Percentiles rank a stretch among this genome's conserved stretches.
phyloP scores from a whole-genome alignment of 306 rosid species.

The Vigna nakashimae region DNA sequence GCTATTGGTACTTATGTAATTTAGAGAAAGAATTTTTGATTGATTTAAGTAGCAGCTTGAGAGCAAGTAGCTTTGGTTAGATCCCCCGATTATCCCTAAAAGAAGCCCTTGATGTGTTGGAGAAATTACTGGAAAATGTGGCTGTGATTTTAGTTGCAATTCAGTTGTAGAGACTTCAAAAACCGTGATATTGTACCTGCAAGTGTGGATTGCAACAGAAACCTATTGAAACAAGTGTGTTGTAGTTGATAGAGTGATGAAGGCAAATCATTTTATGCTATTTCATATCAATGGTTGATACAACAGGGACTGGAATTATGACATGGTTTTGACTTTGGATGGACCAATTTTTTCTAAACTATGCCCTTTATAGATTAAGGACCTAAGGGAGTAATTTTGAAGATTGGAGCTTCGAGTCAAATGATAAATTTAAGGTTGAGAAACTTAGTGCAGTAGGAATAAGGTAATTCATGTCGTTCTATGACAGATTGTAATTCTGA shows the following conservation, averaged over 20 bases:
- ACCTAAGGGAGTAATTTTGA: background rate
- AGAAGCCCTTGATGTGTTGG: background rate
- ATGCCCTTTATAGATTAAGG: too few relatives aligned
- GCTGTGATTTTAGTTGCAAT: background rate
- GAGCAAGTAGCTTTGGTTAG: background rate
- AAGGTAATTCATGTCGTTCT: background rate
- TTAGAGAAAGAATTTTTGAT: background rate
- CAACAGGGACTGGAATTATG: background rate
- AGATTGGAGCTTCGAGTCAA: conserved; percentile 9
- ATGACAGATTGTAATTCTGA: background rate
- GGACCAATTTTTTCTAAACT: background rate
- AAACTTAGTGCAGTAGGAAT: background rate
- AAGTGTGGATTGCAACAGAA: background rate
- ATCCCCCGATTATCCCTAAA: background rate
- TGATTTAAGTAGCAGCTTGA: background rate
- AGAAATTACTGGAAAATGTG: background rate
- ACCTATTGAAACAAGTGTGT: background rate
- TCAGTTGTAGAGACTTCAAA: background rate
- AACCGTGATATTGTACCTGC: background rate
- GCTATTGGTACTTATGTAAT: background rate
- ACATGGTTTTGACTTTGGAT: background rate
- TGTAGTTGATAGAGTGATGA: conserved; percentile 13
- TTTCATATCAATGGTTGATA: conserved; percentile 12
- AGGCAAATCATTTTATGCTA: conserved; percentile 5
- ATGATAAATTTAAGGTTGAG: conserved; percentile 34